phyloP scores from a whole-genome alignment of 768 basidiomycete species.

The Psilocybe cubensis region DNA sequence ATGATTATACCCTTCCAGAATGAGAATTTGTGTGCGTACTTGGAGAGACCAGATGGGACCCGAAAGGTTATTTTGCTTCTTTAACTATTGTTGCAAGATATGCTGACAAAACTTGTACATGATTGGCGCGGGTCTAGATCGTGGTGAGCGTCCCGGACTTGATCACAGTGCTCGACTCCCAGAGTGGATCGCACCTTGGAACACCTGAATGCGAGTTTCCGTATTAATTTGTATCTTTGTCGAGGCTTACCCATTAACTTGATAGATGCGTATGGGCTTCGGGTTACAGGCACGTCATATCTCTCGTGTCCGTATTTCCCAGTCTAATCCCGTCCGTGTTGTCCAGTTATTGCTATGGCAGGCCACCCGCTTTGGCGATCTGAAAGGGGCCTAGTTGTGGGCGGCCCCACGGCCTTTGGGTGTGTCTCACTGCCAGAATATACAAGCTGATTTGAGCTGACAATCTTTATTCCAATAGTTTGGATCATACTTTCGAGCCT shows the following conservation, averaged over 20 bases:
- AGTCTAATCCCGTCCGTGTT: background rate
- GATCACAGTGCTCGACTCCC: slow-evolving; percentile 64
- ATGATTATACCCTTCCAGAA: slow-evolving; percentile 65
- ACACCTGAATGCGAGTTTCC: slow-evolving; percentile 48
- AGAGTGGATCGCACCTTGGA: slow-evolving; percentile 62
- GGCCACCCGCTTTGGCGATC: slow-evolving; percentile 61
- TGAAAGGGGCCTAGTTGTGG: slow-evolving; percentile 48
- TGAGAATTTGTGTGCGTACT: slow-evolving; percentile 58
- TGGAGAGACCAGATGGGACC: slow-evolving; percentile 33
- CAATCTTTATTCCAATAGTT: slow-evolving; percentile 12
- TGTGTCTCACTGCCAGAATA: slow-evolving; percentile 15
- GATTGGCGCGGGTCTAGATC: slow-evolving; percentile 32
- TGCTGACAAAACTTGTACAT: background rate
- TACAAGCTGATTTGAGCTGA: background rate
- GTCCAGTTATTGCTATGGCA: slow-evolving; percentile 36
- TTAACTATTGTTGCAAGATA: background rate
- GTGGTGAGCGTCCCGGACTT: slow-evolving; percentile 67
- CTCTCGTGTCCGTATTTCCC: slow-evolving; percentile 23
- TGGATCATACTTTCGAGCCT: slow-evolving; percentile 37
- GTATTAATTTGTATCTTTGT: background rate
- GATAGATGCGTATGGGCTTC: slow-evolving; percentile 54
- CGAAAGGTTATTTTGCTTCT: slow-evolving; percentile 16
- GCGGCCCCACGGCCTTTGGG: slow-evolving; percentile 60
- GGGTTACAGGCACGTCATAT: slow-evolving; percentile 52
- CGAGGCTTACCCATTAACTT: background rate